Percentiles rank a stretch among this genome's conserved stretches.
phyloP scores from a whole-genome alignment of 129 eudicot species.

The Daucus carota region DH1_v3.0 NC_030384.2:37780501-37781000 shows the following conservation, averaged over 20 bases:
- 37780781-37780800: constrained; percentile 48
- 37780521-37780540: constrained; percentile 49
- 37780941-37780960: constrained; percentile 68
- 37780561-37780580: constrained; percentile 34
- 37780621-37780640: constrained; percentile 37
- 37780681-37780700: constrained; percentile 54
- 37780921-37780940: constrained; percentile 50
- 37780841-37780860: constrained; percentile 42
- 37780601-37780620: constrained; percentile 19
- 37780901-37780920: constrained; percentile 59
- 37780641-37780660: constrained; percentile 19
- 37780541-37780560: constrained; percentile 32
- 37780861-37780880: constrained; percentile 49
- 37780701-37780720: constrained; percentile 53
- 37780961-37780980: constrained; percentile 59
- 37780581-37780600: constrained; percentile 28
- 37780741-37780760: constrained; percentile 57
- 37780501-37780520: constrained; percentile 32
- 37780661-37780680: constrained; percentile 46
- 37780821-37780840: constrained; percentile 75
- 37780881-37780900: constrained; percentile 56
- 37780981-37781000: constrained; percentile 46
- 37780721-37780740: constrained; percentile 57
- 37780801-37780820: constrained; percentile 51
- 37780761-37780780: constrained; percentile 64